These are phyloP conservation scores for Xylaria sp. DNA, from an alignment of 2,329 filamentous ascomycete genomes.

Conservation along the genomic window DNA sequence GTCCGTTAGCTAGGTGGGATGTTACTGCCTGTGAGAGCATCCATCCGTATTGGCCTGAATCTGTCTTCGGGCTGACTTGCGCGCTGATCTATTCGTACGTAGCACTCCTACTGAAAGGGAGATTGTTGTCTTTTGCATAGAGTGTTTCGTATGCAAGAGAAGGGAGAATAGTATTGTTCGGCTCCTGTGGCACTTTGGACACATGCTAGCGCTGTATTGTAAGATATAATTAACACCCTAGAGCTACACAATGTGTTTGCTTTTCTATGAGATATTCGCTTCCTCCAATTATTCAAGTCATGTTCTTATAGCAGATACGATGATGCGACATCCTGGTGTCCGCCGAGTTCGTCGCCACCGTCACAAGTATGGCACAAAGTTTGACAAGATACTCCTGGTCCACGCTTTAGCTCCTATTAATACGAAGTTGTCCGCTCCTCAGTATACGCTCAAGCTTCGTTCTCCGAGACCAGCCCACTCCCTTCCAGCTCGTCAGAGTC, in stretches of 20 bases:
- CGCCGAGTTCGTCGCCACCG: neutral
- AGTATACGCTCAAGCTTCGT: neutral
- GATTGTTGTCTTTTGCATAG: neutral
- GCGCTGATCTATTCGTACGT: neutral
- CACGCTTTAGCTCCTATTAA: neutral
- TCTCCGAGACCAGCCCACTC: neutral
- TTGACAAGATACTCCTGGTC: neutral
- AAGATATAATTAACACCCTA: neutral
- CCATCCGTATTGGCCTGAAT: neutral
- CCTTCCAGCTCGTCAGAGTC: neutral
- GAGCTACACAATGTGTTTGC: neutral
- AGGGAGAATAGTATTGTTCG: neutral
- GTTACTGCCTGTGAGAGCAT: neutral
- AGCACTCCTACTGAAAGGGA: neutral
- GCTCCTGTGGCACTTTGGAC: neutral
- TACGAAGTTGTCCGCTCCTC: neutral
- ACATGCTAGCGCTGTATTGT: no score
- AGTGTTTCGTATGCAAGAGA: neutral
- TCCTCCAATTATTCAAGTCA: neutral
- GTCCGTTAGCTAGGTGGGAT: neutral
- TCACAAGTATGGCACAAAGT: neutral
- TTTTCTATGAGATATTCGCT: no score
- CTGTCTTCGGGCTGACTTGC: no score
- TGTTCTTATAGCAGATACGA: neutral
- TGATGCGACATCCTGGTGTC: neutral